These are phyloP conservation scores for Ichthyophthirius multifiliis DNA, from an alignment of 169 alveolate genomes.

Conservation along the genomic window DNA sequence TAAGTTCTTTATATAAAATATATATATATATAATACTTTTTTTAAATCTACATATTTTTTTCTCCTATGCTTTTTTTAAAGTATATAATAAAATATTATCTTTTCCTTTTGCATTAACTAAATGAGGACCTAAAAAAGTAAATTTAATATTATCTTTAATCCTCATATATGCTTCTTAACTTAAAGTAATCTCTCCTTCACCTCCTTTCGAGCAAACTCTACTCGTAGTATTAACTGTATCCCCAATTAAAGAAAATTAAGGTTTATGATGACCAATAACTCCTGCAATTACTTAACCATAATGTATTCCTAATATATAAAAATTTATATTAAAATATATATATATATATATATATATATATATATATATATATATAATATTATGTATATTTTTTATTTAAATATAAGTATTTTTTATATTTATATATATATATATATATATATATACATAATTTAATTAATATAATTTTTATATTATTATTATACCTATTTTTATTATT, in stretches of 20 bases:
- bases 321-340: too few relatives aligned
- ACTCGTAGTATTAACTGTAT: constrained; percentile 83
- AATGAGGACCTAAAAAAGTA: not conserved
- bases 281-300: constrained; percentile 86
- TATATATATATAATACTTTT: too few relatives aligned
- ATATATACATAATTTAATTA: not conserved
- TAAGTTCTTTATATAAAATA: too few relatives aligned
- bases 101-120: constrained; percentile 48
- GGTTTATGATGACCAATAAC: constrained; percentile 88
- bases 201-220: constrained; percentile 77
- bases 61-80: not conserved
- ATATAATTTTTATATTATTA: not conserved
- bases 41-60: too few relatives aligned
- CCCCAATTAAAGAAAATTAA: constrained; percentile 84
- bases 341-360: too few relatives aligned
- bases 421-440: constrained; percentile 67
- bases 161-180: constrained; percentile 26
- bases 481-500: not conserved
- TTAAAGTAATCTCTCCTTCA: constrained; percentile 36
- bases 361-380: too few relatives aligned
- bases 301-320: constrained; percentile 82
- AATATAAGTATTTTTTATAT: constrained; percentile 77
- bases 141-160: not conserved
- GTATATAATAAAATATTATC: constrained; percentile 11
- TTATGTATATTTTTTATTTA: not conserved